Percentiles rank a stretch among this genome's conserved stretches.
phyloP scores from a whole-genome alignment of 208 protist species.

The Trypanosoma theileri region DNA sequence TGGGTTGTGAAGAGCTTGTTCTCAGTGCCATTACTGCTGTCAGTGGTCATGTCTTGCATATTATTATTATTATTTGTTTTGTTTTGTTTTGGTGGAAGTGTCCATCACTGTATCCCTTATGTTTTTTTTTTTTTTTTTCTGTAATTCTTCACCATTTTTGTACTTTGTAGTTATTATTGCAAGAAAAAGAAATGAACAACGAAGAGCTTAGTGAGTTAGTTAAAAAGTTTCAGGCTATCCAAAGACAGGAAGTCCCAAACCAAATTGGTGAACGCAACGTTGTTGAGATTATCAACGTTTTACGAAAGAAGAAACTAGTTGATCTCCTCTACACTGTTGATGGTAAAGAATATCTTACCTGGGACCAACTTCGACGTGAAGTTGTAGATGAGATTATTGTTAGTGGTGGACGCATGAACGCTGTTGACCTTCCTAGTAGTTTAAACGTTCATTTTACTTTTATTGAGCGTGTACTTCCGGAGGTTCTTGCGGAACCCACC shows the following conservation, averaged over 20 bases:
- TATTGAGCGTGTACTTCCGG: constrained; percentile 67
- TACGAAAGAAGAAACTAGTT: constrained; percentile 64
- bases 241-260: constrained; percentile 56
- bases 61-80: too few species aligned
- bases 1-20: too few species aligned
- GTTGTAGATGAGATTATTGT: constrained; percentile 74
- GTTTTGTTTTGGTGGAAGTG: too few species aligned
- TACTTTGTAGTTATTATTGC: too few species aligned
- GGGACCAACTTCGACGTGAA: constrained; percentile 74
- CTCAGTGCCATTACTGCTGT: too few species aligned
- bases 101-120: too few species aligned
- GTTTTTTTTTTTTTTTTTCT: not conserved
- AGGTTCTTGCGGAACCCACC: constrained; percentile 50
- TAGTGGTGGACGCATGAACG: constrained; percentile 73
- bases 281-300: constrained; percentile 75
- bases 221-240: constrained; percentile 66
- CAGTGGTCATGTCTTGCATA: too few species aligned
- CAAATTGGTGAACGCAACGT: constrained; percentile 82
- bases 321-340: constrained; percentile 80
- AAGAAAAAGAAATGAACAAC: constrained; percentile 33
- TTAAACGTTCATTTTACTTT: constrained; percentile 70
- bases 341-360: constrained; percentile 83
- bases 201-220: constrained; percentile 65
- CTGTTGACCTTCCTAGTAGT: constrained; percentile 63
- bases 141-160: not conserved